Evolutionary conservation across 768 basidiomycete genomes (phyloP), one percentile per base, ranked within the genome.

Genomic region (Tylopilus subfusipes): DNA sequence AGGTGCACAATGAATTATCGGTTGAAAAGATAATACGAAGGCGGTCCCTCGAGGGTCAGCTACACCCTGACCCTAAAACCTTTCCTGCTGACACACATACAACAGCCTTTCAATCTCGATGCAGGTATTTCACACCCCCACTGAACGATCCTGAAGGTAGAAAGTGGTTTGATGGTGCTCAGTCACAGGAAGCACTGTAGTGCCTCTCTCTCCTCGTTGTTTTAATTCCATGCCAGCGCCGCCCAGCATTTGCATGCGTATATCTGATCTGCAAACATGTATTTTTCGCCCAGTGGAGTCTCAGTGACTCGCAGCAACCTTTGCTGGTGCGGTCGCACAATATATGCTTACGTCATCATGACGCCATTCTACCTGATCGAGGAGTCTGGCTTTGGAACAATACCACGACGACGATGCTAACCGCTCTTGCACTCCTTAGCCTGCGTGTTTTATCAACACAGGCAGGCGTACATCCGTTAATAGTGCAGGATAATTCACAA

Each of bases 91-190:
- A 68, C 56, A 60, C 48, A 47, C 60, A 55, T 36, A 30, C 10
- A 42, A 63, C 68, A 93, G 90, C 87, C 30, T 93, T 93, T 68
- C 78, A 78, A 54, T 79, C 86, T 42, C 85, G 89, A 47, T 93
- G 90, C 73, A 82, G 80, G 65, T 91, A 86, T 68, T 93, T 91
- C 68, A 73, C 77, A 47, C 88, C 88, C 8, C 85, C 89, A 30
- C 60, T 67, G 52, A 75, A 79, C 16, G 85, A 88, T 63, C 70
- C 60, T 36, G 85, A 88, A 56, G 77, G 79, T 6, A 77, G 76
- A 38, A 73, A 75, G 64, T 75, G 81, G 72, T 86, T 83, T 84
- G 75, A 83, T 34, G 61, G 68, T 52, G 75, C 70, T 25, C 66
- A 60, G 54, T 65, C 65, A 65, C 69, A 58, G 55, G 69, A 72